These are phyloP conservation scores for Sarocladium oryzae DNA, from an alignment of 2,329 filamentous ascomycete species.

Conservation along the genomic window DNA sequence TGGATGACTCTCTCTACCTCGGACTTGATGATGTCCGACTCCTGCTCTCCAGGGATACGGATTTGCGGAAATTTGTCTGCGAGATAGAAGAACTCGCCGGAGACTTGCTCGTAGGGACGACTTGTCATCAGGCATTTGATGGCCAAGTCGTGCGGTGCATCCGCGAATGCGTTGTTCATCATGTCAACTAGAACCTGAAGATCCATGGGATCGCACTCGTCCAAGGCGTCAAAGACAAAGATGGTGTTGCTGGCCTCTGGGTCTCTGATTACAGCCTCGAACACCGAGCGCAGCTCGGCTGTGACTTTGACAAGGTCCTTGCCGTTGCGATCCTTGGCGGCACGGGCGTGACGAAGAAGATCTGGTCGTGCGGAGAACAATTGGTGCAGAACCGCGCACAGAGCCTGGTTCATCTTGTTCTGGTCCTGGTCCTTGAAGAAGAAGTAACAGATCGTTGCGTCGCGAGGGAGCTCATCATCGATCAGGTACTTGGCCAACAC, in stretches of 20 bases:
- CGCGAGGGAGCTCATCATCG: constrained; percentile 18
- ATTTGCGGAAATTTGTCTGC: constrained; percentile 20
- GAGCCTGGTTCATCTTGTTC: constrained; percentile 20
- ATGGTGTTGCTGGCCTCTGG: constrained; percentile 19
- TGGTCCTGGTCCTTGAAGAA: constrained; percentile 37
- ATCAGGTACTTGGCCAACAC: constrained; percentile 27
- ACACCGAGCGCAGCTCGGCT: constrained; percentile 24
- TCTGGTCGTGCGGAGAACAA: constrained; percentile 21
- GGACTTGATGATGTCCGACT: constrained; percentile 26
- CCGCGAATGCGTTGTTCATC: constrained; percentile 20
- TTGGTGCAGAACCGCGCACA: constrained; percentile 31
- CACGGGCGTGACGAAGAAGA: constrained; percentile 18
- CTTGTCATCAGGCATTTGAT: constrained; percentile 32
- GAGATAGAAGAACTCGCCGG: constrained; percentile 13
- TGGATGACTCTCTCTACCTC: constrained; percentile 30
- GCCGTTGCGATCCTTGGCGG: constrained; percentile 15
- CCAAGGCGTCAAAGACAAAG: constrained; percentile 34
- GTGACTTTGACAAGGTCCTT: constrained; percentile 17
- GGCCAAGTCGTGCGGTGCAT: constrained; percentile 3
- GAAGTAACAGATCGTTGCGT: constrained; percentile 27
- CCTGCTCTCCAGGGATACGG: constrained; percentile 28
- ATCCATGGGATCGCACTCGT: constrained; percentile 26
- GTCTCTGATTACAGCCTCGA: constrained; percentile 15
- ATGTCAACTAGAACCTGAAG: constrained; percentile 10
- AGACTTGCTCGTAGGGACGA: constrained; percentile 22